phyloP scores from a whole-genome alignment of 192 early-diverging fungal genomes.

The Rhizophagus prolifer region DNA sequence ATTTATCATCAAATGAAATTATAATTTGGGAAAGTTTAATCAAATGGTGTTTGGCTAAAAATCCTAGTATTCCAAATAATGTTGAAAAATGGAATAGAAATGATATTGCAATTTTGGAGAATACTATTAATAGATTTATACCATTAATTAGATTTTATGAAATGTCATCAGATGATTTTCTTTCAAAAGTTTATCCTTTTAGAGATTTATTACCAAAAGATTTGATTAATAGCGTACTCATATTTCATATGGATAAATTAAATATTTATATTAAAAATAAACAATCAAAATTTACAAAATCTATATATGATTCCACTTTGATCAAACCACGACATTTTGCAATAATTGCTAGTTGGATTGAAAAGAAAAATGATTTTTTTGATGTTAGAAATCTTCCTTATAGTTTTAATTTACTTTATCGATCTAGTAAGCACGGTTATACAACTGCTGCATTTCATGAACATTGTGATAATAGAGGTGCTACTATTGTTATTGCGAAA shows the following conservation, averaged over 20 bases:
- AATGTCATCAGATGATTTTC: too few species aligned
- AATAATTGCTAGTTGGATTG: neutral
- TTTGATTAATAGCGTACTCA: neutral
- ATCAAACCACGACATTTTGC: neutral
- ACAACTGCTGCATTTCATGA: neutral
- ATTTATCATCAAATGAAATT: neutral
- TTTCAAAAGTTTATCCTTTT: too few species aligned
- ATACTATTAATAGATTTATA: too few species aligned
- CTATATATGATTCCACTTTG: neutral
- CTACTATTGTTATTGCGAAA: neutral
- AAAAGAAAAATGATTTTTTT: neutral
- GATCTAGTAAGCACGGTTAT: neutral
- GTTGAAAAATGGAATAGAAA: neutral
- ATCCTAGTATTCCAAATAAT: neutral
- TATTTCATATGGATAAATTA: neutral
- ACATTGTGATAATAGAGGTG: neutral
- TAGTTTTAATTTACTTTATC: constrained; percentile 3
- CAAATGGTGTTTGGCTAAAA: neutral
- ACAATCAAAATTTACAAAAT: neutral
- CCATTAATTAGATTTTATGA: too few species aligned
- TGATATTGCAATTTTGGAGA: neutral
- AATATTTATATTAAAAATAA: neutral
- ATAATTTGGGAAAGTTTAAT: neutral
- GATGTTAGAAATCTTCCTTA: neutral
- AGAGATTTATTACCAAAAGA: neutral